Percentiles rank a stretch among this genome's conserved stretches.
Evolutionary conservation across 371 early-diverging fungal genomes (phyloP).

Genomic region (Mucor irregularis): DNA sequence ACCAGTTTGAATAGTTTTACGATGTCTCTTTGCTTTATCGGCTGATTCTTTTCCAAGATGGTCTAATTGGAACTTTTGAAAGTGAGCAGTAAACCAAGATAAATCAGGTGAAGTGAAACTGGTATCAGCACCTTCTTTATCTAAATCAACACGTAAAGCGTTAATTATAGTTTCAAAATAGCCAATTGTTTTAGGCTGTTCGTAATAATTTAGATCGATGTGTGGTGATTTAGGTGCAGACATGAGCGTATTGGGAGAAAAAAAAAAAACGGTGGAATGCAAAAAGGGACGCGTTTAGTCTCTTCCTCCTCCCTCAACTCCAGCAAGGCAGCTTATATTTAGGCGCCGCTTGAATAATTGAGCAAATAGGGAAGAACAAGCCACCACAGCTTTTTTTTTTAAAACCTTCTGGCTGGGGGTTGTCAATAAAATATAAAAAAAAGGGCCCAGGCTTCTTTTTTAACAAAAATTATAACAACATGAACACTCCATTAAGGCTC

Average conservation of each 20-base stretch:
- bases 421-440: too few relatives aligned
- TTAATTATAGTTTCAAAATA: constrained; percentile 54
- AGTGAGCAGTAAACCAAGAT: constrained; percentile 52
- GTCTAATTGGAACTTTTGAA: constrained; percentile 66
- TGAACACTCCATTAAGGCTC: constrained; percentile 1
- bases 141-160: constrained; percentile 47
- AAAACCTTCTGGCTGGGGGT: too few relatives aligned
- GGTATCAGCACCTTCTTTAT: constrained; percentile 38
- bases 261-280: neutral
- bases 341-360: too few relatives aligned
- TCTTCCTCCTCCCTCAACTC: too few relatives aligned
- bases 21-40: constrained; percentile 12
- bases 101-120: constrained; percentile 56
- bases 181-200: constrained; percentile 50
- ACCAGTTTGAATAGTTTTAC: constrained; percentile 29
- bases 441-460: too few relatives aligned
- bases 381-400: too few relatives aligned
- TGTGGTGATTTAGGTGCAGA: constrained; percentile 30
- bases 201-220: constrained; percentile 49
- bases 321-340: too few relatives aligned
- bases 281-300: neutral
- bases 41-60: constrained; percentile 44
- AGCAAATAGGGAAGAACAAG: too few relatives aligned
- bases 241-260: constrained; percentile 1
- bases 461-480: neutral